These are phyloP conservation scores for Talaromyces wortmannii DNA, from an alignment of 495 filamentous ascomycete species.

Conservation along the genomic window DNA sequence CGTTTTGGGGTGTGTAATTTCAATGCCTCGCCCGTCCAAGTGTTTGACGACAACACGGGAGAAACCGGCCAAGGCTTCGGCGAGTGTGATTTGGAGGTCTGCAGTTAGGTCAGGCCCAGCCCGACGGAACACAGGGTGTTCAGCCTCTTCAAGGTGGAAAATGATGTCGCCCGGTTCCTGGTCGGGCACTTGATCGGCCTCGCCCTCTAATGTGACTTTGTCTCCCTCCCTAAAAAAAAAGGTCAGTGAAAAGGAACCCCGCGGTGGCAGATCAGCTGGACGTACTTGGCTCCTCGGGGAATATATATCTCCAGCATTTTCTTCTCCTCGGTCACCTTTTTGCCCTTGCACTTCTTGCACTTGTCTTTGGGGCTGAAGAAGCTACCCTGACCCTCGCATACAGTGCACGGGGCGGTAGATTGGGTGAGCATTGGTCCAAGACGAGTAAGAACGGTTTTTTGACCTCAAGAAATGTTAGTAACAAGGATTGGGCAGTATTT, in stretches of 20 bases:
- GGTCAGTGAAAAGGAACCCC: slow-evolving; percentile 11
- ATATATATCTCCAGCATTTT: slow-evolving; percentile 97
- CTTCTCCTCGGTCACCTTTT: slow-evolving; percentile 69
- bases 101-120: slow-evolving; percentile 80
- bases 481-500: background rate
- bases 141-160: slow-evolving; percentile 75
- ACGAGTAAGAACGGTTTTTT: slow-evolving; percentile 62
- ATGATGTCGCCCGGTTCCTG: slow-evolving; percentile 90
- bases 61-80: slow-evolving; percentile 83
- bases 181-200: slow-evolving; percentile 90
- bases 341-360: slow-evolving; percentile 97
- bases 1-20: slow-evolving; percentile 60
- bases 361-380: slow-evolving; percentile 91
- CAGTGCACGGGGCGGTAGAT: slow-evolving; percentile 63
- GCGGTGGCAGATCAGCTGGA: background rate
- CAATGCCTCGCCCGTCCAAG: slow-evolving; percentile 87
- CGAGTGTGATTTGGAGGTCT: slow-evolving; percentile 68
- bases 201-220: slow-evolving; percentile 81
- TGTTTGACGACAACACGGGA: slow-evolving; percentile 86
- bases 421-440: slow-evolving; percentile 79
- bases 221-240: slow-evolving; percentile 60
- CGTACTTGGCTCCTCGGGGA: slow-evolving; percentile 69
- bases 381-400: slow-evolving; percentile 73
- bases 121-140: slow-evolving; percentile 73
- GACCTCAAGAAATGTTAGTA: slow-evolving; percentile 33